Evolutionary conservation across 768 basidiomycete genomes (phyloP).

Genomic region (Boletus coccyginus): DNA sequence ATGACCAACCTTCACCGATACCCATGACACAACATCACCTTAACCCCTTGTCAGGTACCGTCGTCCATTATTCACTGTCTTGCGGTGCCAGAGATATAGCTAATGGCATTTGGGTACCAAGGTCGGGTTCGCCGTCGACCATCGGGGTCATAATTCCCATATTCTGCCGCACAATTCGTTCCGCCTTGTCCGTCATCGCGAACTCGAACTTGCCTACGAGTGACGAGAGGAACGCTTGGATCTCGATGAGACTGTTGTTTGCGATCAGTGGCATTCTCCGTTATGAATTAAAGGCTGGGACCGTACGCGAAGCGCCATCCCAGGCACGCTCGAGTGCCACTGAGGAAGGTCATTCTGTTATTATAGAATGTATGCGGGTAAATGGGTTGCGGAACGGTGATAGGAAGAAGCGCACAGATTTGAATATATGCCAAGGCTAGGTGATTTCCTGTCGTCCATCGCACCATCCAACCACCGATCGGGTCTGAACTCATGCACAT

Average conservation of each 20-base stretch:
- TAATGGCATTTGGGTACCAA: constrained; percentile 32
- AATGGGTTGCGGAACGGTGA: not conserved
- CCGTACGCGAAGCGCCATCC: constrained; percentile 31
- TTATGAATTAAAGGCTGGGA: not conserved
- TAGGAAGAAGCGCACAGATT: constrained; percentile 4
- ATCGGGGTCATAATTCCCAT: constrained; percentile 34
- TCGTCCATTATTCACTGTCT: not conserved
- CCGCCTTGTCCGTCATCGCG: constrained; percentile 26
- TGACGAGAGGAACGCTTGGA: constrained; percentile 55
- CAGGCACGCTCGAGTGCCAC: constrained; percentile 18
- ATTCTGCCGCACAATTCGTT: constrained; percentile 21
- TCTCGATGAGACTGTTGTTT: constrained; percentile 37
- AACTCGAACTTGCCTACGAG: constrained; percentile 55
- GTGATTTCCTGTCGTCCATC: not conserved
- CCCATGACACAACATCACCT: not conserved
- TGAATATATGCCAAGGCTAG: constrained; percentile 14
- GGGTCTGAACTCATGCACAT: constrained; percentile 22
- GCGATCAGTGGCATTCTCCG: not conserved
- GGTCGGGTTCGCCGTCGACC: constrained; percentile 30
- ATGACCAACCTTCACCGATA: too few species aligned
- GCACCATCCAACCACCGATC: constrained; percentile 7
- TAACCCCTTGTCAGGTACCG: not conserved
- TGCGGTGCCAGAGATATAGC: constrained; percentile 10
- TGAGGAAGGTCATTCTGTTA: constrained; percentile 16
- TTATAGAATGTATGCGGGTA: not conserved